Base-by-base conservation (phyloP, 179 eudicot genomes). In the Pouteria campechiana region DNA sequence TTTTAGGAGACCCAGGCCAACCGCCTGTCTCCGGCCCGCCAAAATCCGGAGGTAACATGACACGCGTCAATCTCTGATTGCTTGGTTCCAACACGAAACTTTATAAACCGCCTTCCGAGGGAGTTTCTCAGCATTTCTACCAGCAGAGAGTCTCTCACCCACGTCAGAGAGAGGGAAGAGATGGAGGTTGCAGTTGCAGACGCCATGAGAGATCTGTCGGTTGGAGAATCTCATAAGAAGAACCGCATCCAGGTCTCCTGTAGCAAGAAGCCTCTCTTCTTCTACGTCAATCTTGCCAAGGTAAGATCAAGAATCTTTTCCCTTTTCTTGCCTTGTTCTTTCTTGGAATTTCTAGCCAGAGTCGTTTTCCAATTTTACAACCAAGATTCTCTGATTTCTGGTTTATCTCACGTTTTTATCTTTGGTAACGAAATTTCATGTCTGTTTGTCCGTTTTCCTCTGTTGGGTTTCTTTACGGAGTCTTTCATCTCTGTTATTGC, bases 241-340 rank as follows among this genome's bases (percentile, higher is more conserved):
- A 31, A 44, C 24, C 37, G 54, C 20, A 60, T 60, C 39, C 65
- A 52, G 40, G 65, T 60, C 7, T 60, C 65, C 16, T 37, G 40
- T 22, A 60, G 42, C 43, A 60, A 60, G 52, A 60, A 46, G 54
- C 59, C 65, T 17, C 27, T 60, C 53, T 24, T 37, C 54, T 60
- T 60, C 52, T 60, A 60, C 52, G 47, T 60, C 21, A 60, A 60
- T 46, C 65, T 60, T 16, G 65, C 54, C 17, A 60, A 60, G 65
- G 65, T n/a, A n/a, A n/a, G n/a, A n/a, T n/a, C n/a, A n/a, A n/a
- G n/a, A n/a, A n/a, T n/a, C n/a, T 52, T 11, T 32, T 30, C 12
- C 28, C 13, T 23, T 14, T 21, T 33, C 18, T 29, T 8, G 20
- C 14, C n/a, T n/a, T n/a, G n/a, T n/a, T n/a, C n/a, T n/a, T n/a